phyloP scores from a whole-genome alignment of 306 rosid species.

The Lathyrus oleraceus region DNA sequence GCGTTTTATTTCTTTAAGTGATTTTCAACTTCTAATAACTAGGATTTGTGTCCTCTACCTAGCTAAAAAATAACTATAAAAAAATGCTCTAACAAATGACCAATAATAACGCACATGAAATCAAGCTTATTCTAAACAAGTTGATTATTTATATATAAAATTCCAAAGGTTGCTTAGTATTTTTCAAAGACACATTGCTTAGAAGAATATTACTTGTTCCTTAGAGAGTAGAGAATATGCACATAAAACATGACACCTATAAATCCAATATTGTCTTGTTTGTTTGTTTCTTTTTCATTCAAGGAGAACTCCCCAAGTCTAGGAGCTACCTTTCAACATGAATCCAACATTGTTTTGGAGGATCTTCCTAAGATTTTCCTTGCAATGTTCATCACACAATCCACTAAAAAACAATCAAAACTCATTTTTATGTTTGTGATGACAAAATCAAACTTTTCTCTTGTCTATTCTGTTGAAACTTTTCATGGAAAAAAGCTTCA shows the following conservation, averaged over 20 bases:
- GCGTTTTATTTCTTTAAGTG: background rate
- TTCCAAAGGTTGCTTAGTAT: background rate
- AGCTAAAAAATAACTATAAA: no score
- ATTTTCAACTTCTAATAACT: background rate
- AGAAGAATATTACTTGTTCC: constrained; percentile 32
- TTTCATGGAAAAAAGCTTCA: constrained; percentile 9
- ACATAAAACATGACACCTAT: background rate
- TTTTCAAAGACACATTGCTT: background rate
- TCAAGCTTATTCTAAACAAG: background rate
- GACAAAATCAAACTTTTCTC: constrained; percentile 39
- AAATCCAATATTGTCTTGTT: constrained; percentile 22
- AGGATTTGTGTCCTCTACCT: constrained; percentile 9
- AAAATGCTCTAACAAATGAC: constrained; percentile 1
- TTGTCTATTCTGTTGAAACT: constrained; percentile 28
- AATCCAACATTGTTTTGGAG: constrained; percentile 40
- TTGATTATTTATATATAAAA: background rate
- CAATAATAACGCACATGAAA: background rate
- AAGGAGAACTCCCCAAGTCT: constrained; percentile 34
- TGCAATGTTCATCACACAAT: constrained; percentile 31
- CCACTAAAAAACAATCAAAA: constrained; percentile 11
- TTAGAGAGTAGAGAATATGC: constrained; percentile 2
- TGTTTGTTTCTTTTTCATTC: constrained; percentile 27
- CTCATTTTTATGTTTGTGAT: constrained; percentile 24
- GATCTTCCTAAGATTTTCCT: constrained; percentile 48
- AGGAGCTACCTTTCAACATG: constrained; percentile 10